Base-by-base conservation (phyloP, 1,139 yeast species). In the Hyphopichia fennica region DNA sequence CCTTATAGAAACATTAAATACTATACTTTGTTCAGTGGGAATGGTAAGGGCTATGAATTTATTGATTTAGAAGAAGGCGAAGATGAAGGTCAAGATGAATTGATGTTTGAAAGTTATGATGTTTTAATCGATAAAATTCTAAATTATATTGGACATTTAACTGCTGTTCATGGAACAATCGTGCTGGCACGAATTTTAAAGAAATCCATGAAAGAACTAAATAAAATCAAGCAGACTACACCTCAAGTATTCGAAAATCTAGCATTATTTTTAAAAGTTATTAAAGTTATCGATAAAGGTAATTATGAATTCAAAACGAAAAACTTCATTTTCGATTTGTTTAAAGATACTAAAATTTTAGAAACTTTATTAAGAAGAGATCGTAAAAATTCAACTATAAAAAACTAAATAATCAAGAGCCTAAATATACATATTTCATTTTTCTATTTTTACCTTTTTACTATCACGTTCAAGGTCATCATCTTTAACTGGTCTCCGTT, bases 261-360 rank as follows among this genome's bases (percentile, higher is more conserved):
- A 10, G 79, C 72, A 8, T 64, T 88, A 41, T 84, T 86, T 53
- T 62, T 75, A 46, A 78, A 82, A 43, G 81, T 85, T 2, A 70
- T 87, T 56, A 71, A 75, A 41, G 67, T 85, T 44, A 70, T 90
- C 51, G 90, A 84, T 45, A 71, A 72, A 42, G 90, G 85, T 52
- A 79, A 79, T 45, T 87, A 82, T 63, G 79, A 84, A 45, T 78
- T 76, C 38, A 77, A 78, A 9, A 81, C 82, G 32, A 65, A 96
- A 34, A 75, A 81, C 51, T 86, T 83, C 53, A 71, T 90, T 9
- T 75, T 89, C 52, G 91, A 84, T 40, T 65, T 87, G 45, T 84
- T 89, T 54, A 74, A 77, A 39, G 79, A 79, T 50, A 71, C 78
- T 4, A 69, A 68, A 28, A 68, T 84, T 36, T 63, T 87, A 56